These are phyloP conservation scores for Miamiensis avidus DNA, from an alignment of 169 alveolate species.

Conservation along the genomic window DNA sequence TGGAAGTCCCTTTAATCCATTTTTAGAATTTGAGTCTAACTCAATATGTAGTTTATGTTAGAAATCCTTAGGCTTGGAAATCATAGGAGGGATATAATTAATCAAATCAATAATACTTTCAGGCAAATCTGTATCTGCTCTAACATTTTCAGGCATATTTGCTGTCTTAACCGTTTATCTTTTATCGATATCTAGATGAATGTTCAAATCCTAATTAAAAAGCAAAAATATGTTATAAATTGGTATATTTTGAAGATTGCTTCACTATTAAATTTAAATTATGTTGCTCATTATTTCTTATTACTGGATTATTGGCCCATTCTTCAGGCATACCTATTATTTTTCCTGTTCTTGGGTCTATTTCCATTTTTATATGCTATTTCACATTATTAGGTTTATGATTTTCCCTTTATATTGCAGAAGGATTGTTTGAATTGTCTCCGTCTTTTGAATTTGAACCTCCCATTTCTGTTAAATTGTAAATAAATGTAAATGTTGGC, in stretches of 20 bases:
- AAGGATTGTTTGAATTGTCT: not conserved
- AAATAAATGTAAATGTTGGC: too few relatives aligned
- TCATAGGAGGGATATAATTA: not conserved
- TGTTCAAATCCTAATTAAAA: constrained; percentile 4
- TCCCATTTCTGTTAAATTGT: too few relatives aligned
- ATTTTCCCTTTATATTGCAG: not conserved
- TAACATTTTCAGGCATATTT: constrained; percentile 29
- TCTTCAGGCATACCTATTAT: constrained; percentile 35
- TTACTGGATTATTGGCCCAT: constrained; percentile 32
- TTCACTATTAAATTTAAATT: too few relatives aligned
- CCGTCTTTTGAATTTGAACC: not conserved
- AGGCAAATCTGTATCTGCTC: constrained; percentile 39
- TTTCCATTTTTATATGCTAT: not conserved
- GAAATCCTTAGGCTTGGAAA: constrained; percentile 29
- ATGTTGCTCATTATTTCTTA: constrained; percentile 1
- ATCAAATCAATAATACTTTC: constrained; percentile 31
- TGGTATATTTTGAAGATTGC: too few relatives aligned
- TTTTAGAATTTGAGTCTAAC: constrained; percentile 25
- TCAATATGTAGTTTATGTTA: constrained; percentile 38
- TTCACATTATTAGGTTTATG: constrained; percentile 12
- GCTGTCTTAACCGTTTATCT: constrained; percentile 33
- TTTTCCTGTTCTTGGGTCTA: constrained; percentile 30
- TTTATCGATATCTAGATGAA: constrained; percentile 28
- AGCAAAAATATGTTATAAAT: too few relatives aligned
- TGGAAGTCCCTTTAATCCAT: constrained; percentile 42